These are phyloP conservation scores for thale cress (Arabidopsis thaliana) DNA, from an alignment of 345 rosid species.

Conservation along the genomic window DNA sequence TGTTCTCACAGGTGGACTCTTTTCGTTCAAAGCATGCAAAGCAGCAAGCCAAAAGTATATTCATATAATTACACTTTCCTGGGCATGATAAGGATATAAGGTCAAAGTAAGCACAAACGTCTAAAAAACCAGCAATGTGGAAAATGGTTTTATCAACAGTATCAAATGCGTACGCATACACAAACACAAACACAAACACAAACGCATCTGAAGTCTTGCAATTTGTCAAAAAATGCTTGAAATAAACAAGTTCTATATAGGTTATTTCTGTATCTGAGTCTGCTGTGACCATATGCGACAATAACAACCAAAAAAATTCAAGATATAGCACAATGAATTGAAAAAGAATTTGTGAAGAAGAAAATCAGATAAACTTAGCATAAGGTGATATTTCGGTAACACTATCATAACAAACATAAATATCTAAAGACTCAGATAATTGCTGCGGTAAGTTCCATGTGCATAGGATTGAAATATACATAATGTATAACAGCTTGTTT, in stretches of 20 bases:
- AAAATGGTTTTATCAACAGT: background rate
- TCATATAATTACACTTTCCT: background rate
- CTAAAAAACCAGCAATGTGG: background rate
- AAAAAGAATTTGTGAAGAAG: background rate
- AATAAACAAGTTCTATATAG: background rate
- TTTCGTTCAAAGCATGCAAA: background rate
- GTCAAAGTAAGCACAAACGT: constrained; percentile 18
- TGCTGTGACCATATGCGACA: background rate
- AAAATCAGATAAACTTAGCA: background rate
- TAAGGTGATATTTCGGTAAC: background rate
- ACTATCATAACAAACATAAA: constrained; percentile 14
- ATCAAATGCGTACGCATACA: background rate
- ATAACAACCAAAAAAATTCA: background rate
- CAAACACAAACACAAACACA: constrained; percentile 12
- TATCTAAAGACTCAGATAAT: background rate
- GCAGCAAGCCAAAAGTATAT: background rate
- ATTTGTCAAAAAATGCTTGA: background rate
- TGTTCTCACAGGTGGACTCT: background rate
- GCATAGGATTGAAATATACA: background rate
- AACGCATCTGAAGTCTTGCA: constrained; percentile 8
- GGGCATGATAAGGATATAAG: background rate
- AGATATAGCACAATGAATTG: background rate
- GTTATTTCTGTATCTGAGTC: background rate
- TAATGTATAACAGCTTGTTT: background rate
- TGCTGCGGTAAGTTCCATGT: background rate